Conservation (phyloP, 1,284 basidiomycete species). For the Schizophyllum amplum region DNA sequence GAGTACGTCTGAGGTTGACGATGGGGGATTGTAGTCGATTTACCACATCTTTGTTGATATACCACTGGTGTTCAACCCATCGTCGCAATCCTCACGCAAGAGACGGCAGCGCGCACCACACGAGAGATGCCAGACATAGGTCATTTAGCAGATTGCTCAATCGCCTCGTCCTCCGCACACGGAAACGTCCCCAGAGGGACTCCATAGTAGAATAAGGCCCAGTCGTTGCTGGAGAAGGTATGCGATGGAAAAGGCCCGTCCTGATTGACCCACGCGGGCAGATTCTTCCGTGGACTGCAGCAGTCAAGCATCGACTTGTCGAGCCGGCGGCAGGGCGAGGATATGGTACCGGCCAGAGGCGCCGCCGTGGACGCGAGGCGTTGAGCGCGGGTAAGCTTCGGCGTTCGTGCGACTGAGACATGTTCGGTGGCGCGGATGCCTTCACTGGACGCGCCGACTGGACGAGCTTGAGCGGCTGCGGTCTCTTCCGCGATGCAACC, state of each 20-base stretch:
- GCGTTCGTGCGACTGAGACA: too few species aligned
- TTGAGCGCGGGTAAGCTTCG: not conserved
- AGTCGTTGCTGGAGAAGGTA: not conserved
- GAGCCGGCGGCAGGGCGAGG: not conserved
- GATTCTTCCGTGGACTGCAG: not conserved
- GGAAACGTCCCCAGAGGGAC: not conserved
- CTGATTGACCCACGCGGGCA: not conserved
- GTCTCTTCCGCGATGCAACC: too few species aligned
- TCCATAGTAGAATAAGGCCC: not conserved
- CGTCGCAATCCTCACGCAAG: too few species aligned
- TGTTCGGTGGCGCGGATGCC: not conserved
- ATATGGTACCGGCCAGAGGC: not conserved
- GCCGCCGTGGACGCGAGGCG: not conserved
- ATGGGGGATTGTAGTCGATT: too few species aligned
- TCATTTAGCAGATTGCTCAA: too few species aligned
- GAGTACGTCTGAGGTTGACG: slow-evolving; percentile 8
- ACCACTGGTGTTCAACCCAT: too few species aligned
- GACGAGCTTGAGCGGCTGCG: too few species aligned
- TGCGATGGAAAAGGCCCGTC: not conserved
- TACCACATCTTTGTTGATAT: too few species aligned
- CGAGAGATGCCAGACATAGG: too few species aligned
- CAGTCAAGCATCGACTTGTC: not conserved
- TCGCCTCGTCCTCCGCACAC: too few species aligned
- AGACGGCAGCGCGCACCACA: too few species aligned
- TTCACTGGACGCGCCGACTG: not conserved